Evolutionary conservation across 2,329 filamentous ascomycete genomes (phyloP).

Genomic region (Onygena corvina): DNA sequence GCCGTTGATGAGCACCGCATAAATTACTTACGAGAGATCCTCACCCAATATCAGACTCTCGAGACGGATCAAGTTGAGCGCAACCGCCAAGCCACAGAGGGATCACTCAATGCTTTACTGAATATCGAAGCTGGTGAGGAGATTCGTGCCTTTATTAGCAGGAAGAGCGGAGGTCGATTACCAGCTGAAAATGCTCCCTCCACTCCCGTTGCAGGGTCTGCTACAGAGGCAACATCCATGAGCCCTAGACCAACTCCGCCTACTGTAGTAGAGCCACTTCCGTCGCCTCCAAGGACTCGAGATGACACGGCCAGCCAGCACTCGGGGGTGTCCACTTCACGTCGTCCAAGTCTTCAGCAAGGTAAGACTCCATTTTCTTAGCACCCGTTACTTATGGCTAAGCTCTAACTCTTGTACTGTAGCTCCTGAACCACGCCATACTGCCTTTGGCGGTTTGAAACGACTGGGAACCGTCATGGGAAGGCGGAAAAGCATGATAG

Average conservation of each 20-base stretch:
- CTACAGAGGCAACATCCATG: constrained; percentile 6
- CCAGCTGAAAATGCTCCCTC: constrained; percentile 18
- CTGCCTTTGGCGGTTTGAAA: constrained; percentile 33
- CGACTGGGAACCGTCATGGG: constrained; percentile 39
- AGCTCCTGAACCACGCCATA: constrained; percentile 32
- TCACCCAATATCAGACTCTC: constrained; percentile 88
- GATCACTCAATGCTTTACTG: constrained; percentile 67
- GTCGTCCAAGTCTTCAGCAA: constrained; percentile 27
- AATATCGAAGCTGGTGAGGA: constrained; percentile 80
- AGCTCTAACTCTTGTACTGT: constrained; percentile 11
- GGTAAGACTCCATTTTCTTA: constrained; percentile 15
- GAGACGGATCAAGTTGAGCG: constrained; percentile 79
- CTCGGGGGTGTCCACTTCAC: constrained; percentile 38
- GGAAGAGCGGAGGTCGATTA: constrained; percentile 28
- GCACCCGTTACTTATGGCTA: not conserved
- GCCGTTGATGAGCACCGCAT: constrained; percentile 77
- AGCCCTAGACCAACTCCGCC: constrained; percentile 15
- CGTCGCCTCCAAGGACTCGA: constrained; percentile 30
- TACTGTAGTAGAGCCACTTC: constrained; percentile 23
- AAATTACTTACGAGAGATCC: constrained; percentile 77
- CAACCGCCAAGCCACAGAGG: constrained; percentile 60
- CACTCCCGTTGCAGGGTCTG: constrained; percentile 19
- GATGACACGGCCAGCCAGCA: constrained; percentile 47
- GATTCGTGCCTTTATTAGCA: constrained; percentile 46
- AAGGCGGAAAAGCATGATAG: constrained; percentile 33